Evolutionary conservation across 2,329 filamentous ascomycete species (phyloP), one percentile per base, ranked within the genome.

Genomic region (Phyllosticta paracitricarpa): DNA sequence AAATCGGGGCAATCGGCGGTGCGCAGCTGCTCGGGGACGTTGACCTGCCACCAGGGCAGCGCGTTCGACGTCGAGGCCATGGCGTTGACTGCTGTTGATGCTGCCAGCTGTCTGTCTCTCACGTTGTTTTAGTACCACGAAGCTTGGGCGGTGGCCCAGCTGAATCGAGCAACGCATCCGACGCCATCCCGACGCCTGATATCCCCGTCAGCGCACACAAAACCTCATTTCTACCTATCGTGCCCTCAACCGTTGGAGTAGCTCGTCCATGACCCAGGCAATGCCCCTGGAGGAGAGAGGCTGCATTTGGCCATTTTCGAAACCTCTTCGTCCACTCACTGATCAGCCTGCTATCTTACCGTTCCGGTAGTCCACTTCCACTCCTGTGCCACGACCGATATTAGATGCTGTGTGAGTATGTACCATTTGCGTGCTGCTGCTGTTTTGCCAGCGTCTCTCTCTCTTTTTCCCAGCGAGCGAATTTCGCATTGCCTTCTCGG

Each of bases 31-130:
- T 77, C 74, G 0, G 89, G 84, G 17, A 95, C 77, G 72, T 96
- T 96, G 73, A 88, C 81, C 64, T 93, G 87, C 91, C 91, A 96
- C 77, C 88, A 96, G 0, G 88, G 86, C 25, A 81, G 64, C 40
- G 22, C 51, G n/a, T 54, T 48, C 30, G 54, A 54, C n/a, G 59
- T 48, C 51, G 54, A 57, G 17, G 59, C 40, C 59, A 61, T 61
- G 17, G 24, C 57, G 48, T 40, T 17, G 33, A 14, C 3, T 61
- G 17, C n/a, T 57, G 48, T 40, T 17, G 33, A 14, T 12, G 33
- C 14, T 5, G 10, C 12, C 8, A 17, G 33, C 4, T 14, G 14
- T 4, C 10, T 10, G 33, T 40, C 33, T 8, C 4, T 10, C 33
- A 14, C 2, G 33, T 17, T 10, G 33, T 2, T 40, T 40, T 40